phyloP scores from a whole-genome alignment of 2,329 filamentous ascomycete species.

The Fusarium paranaense region DNA sequence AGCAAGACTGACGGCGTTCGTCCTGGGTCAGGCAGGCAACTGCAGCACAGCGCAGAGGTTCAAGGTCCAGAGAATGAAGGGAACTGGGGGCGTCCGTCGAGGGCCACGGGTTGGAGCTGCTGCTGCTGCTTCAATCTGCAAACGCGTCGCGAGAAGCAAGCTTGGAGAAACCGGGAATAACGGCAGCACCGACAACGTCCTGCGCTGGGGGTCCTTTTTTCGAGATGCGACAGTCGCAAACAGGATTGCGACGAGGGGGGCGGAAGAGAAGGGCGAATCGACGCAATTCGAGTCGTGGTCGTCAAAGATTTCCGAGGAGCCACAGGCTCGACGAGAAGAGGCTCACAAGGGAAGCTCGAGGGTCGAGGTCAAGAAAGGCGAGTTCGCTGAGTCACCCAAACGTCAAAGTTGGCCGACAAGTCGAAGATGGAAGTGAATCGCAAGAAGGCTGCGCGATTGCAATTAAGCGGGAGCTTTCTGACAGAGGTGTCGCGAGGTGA shows the following conservation, averaged over 20 bases:
- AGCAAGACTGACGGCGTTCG: slow-evolving; percentile 34
- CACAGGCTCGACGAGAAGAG: slow-evolving; percentile 1
- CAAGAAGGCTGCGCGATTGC: slow-evolving; percentile 23
- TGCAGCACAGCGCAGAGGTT: slow-evolving; percentile 42
- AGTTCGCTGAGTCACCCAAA: slow-evolving; percentile 37
- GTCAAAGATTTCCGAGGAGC: slow-evolving; percentile 11
- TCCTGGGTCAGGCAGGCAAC: slow-evolving; percentile 36
- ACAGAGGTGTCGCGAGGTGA: slow-evolving; percentile 8
- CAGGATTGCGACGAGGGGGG: neutral
- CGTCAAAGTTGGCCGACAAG: neutral
- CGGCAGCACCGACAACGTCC: slow-evolving; percentile 37
- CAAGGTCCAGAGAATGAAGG: slow-evolving; percentile 32
- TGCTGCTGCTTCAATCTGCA: slow-evolving; percentile 17
- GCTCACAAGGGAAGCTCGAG: slow-evolving; percentile 14
- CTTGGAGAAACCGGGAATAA: slow-evolving; percentile 10
- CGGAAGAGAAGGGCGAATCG: neutral
- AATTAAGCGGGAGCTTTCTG: slow-evolving; percentile 16
- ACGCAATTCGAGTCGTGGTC: slow-evolving; percentile 18
- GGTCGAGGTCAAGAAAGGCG: slow-evolving; percentile 27
- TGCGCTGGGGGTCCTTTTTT: slow-evolving; percentile 28
- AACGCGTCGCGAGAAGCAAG: slow-evolving; percentile 17
- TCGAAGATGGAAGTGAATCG: slow-evolving; percentile 19
- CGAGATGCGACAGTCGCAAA: slow-evolving; percentile 18
- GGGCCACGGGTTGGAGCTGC: slow-evolving; percentile 26
- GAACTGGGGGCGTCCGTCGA: slow-evolving; percentile 23